Evolutionary conservation across 2,329 filamentous ascomycete species (phyloP), one percentile per base, ranked within the genome.

Genomic region (Phaeophleospora eucalypticola): DNA sequence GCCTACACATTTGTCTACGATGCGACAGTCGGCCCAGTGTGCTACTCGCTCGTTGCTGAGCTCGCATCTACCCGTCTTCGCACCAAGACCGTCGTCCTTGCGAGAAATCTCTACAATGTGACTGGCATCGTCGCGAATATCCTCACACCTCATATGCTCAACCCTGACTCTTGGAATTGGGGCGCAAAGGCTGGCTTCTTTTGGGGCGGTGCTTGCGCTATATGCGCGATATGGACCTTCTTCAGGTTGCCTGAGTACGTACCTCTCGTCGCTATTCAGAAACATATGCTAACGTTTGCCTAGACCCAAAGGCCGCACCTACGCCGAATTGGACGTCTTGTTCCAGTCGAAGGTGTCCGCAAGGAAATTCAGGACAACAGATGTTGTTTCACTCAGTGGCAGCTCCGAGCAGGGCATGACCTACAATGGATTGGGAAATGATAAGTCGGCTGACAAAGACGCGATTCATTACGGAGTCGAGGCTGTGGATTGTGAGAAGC

Each of bases 271-370:
- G 2, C 12, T 18, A 18, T 14, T 14, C 24, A 12, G 12, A 7
- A 6, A 12, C 24, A 29, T 29, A 32, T 39, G 37, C 34, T 37
- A 8, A 37, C 20, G 8, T n/a, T 15, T 7, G 10, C 15, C 36
- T 19, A 45, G 43, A 46, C 47, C 56, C 7, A 54, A 56, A 27
- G 46, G 46, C 12, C 47, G 75, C 32, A 77, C 75, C 0, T 75
- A 77, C 42, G 76, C 72, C 32, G 79, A 82, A 62, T 68, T 82
- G 2, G 78, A 81, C 42, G 62, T 75, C 9, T 61, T 82, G 49
- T 82, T 82, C 55, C 73, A 78, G 53, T 61, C 66, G 18, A 56
- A 60, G 8, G 60, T 73, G 8, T 60, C 68, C 17, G 71, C 75
- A 1, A 64, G 72, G 49, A 69, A 71, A 48, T 76, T 64, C 48